Conservation (phyloP, 805 yeast genomes). For the Candida wancherniae region DNA sequence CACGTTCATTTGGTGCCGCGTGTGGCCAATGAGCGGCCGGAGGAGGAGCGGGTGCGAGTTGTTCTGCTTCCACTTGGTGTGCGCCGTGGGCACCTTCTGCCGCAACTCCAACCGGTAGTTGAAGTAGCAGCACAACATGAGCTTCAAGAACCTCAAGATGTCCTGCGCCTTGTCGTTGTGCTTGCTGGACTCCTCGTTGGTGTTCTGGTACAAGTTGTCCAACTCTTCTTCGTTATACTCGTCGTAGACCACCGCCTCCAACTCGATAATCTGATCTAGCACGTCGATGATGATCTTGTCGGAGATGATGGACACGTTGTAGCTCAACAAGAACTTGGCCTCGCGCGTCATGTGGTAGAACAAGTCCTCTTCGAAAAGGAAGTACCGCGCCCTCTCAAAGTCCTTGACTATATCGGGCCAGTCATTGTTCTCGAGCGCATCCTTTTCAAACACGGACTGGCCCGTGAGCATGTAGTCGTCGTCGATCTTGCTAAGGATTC, state of each 20-base stretch:
- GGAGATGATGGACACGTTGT: slow-evolving; percentile 61
- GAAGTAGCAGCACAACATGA: slow-evolving; percentile 60
- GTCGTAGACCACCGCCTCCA: slow-evolving; percentile 54
- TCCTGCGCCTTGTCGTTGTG: slow-evolving; percentile 47
- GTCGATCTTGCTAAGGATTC: slow-evolving; percentile 51
- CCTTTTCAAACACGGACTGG: slow-evolving; percentile 39
- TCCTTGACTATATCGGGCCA: slow-evolving; percentile 30
- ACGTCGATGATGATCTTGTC: slow-evolving; percentile 63
- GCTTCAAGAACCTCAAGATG: slow-evolving; percentile 48
- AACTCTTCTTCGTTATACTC: slow-evolving; percentile 36
- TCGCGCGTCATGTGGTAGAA: slow-evolving; percentile 75
- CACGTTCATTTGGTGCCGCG: slow-evolving; percentile 47
- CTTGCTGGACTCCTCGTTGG: slow-evolving; percentile 25
- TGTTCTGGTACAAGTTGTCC: slow-evolving; percentile 26
- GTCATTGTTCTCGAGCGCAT: slow-evolving; percentile 3
- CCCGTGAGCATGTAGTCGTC: slow-evolving; percentile 55
- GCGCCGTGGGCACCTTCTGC: slow-evolving; percentile 43
- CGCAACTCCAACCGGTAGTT: slow-evolving; percentile 40
- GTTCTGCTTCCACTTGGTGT: slow-evolving; percentile 40
- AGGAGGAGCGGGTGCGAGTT: slow-evolving; percentile 45
- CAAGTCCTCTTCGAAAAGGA: slow-evolving; percentile 84
- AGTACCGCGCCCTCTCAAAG: slow-evolving; percentile 64
- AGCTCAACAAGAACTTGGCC: slow-evolving; percentile 61
- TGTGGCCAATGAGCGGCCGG: slow-evolving; percentile 55
- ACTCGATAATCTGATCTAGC: slow-evolving; percentile 62